phyloP scores from a whole-genome alignment of 2,329 filamentous ascomycete species.

The Aspergillus sp. region DNA sequence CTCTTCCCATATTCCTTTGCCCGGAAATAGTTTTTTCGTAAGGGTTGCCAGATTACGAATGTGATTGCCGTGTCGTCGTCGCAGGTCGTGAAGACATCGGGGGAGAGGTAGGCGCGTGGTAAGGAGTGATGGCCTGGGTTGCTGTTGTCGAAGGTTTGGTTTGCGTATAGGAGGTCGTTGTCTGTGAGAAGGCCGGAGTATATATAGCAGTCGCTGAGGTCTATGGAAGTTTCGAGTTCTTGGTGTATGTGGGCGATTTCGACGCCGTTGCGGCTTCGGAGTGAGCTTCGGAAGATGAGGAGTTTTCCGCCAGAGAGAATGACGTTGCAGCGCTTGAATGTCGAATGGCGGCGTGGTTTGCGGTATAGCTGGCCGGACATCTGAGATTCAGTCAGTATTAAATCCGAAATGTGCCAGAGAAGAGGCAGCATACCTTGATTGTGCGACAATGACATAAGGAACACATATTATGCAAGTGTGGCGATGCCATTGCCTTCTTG shows the following conservation, averaged over 20 bases:
- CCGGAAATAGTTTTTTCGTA: conserved; percentile 51
- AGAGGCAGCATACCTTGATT: conserved; percentile 39
- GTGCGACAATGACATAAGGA: conserved; percentile 56
- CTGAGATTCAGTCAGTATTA: conserved; percentile 18
- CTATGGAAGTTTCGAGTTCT: conserved; percentile 52
- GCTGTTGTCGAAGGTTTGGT: conserved; percentile 58
- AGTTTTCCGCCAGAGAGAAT: conserved; percentile 56
- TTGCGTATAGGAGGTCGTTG: conserved; percentile 56
- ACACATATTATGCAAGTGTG: conserved; percentile 62
- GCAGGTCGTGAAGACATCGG: conserved; percentile 55
- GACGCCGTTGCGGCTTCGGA: conserved; percentile 50
- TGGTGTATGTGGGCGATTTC: conserved; percentile 56
- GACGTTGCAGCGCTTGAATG: conserved; percentile 56
- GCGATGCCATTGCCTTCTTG: conserved; percentile 55
- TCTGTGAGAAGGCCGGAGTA: conserved; percentile 59
- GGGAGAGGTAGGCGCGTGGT: conserved; percentile 51
- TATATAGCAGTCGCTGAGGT: conserved; percentile 58
- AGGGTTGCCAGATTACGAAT: conserved; percentile 60
- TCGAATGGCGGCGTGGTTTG: conserved; percentile 56
- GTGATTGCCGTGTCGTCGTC: conserved; percentile 62
- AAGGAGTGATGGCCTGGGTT: conserved; percentile 54
- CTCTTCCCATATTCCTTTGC: conserved; percentile 33
- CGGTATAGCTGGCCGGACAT: conserved; percentile 58
- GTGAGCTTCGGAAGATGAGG: conserved; percentile 55
- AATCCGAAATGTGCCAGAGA: neutral